These are phyloP conservation scores for Conoideocrella luteorostrata DNA, from an alignment of 2,329 filamentous ascomycete species.

Conservation along the genomic window DNA sequence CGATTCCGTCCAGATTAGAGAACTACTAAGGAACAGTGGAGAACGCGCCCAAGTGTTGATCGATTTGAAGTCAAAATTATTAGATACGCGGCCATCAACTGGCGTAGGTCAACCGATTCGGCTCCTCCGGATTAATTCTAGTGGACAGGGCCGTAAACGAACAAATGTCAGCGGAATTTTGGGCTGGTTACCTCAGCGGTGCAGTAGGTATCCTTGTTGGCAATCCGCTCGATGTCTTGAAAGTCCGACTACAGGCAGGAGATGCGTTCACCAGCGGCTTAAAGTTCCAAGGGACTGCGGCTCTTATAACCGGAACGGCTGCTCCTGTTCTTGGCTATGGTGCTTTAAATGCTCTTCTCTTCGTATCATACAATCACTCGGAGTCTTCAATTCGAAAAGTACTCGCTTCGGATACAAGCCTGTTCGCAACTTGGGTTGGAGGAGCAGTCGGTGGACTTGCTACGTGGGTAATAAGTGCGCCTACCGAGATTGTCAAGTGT, in stretches of 20 bases:
- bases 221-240: constrained; percentile 70
- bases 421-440: constrained; percentile 68
- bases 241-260: constrained; percentile 62
- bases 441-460: constrained; percentile 77
- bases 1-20: too few species aligned
- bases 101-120: too few species aligned
- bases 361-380: constrained; percentile 85
- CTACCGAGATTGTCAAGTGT: constrained; percentile 88
- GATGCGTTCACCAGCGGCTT: constrained; percentile 7
- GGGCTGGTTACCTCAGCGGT: constrained; percentile 86
- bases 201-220: constrained; percentile 81
- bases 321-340: constrained; percentile 87
- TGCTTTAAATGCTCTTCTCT: constrained; percentile 82
- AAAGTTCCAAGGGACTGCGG: constrained; percentile 22
- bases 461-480: constrained; percentile 79
- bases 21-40: too few species aligned
- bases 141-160: too few species aligned
- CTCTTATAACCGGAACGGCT: constrained; percentile 59
- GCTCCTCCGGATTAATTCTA: too few species aligned
- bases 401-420: constrained; percentile 30
- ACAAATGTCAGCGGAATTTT: constrained; percentile 81
- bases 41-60: too few species aligned
- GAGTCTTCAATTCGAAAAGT: constrained; percentile 34
- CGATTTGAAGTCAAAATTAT: too few species aligned
- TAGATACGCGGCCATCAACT: too few species aligned